Evolutionary conservation across 192 early-diverging fungal genomes (phyloP).

Genomic region (Powellomyces hirtus): DNA sequence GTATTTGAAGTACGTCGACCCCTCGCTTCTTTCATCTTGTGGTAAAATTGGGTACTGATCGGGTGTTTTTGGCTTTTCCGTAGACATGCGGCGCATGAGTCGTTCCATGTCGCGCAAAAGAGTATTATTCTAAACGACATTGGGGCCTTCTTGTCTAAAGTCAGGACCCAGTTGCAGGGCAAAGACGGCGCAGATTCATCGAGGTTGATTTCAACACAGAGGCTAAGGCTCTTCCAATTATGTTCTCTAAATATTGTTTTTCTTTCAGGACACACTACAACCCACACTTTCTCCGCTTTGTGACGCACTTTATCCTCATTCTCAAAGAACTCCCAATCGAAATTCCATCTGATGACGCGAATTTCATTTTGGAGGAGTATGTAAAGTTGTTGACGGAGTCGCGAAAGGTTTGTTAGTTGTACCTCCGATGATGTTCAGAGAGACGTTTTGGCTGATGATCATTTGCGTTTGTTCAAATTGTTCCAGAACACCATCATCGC

Average conservation of each 20-base stretch:
- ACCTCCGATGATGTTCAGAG: not conserved
- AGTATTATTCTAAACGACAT: conserved; percentile 46
- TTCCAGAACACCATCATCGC: conserved; percentile 47
- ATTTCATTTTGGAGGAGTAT: conserved; percentile 42
- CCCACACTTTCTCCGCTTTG: conserved; percentile 64
- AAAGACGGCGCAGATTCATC: not conserved
- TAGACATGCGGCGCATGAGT: conserved; percentile 31
- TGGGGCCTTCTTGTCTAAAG: conserved; percentile 30
- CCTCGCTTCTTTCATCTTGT: not conserved
- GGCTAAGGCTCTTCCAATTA: not conserved
- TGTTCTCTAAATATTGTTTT: not conserved
- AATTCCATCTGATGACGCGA: conserved; percentile 10
- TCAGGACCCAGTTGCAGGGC: conserved; percentile 30
- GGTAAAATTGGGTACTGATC: not conserved
- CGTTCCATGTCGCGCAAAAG: conserved; percentile 54
- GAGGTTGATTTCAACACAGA: not conserved
- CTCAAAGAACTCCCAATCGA: conserved; percentile 54
- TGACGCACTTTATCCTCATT: conserved; percentile 66
- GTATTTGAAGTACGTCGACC: conserved; percentile 21
- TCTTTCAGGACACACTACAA: conserved; percentile 4
- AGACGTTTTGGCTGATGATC: not conserved
- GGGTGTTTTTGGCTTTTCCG: not conserved
- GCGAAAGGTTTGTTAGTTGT: not conserved
- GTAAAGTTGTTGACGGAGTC: conserved; percentile 35
- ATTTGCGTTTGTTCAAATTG: not conserved